phyloP scores from a whole-genome alignment of 805 yeast genomes.

The Candida arabinofermentans region DNA sequence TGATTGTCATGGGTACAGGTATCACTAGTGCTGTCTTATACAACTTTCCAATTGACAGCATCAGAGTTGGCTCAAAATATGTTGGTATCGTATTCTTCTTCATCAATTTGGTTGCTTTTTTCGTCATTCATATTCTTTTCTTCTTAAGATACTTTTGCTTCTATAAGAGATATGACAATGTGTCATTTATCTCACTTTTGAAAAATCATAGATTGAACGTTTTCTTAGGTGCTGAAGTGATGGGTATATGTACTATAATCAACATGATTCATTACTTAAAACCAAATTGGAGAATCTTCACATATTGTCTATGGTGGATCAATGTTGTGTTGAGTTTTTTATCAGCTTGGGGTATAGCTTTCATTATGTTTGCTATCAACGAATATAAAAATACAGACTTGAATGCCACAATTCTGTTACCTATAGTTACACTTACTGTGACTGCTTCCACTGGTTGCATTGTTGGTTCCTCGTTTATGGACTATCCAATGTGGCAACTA shows the following conservation, averaged over 20 bases:
- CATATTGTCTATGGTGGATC: slow-evolving; percentile 74
- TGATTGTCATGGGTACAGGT: slow-evolving; percentile 83
- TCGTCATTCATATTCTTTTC: slow-evolving; percentile 40
- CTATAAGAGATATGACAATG: slow-evolving; percentile 24
- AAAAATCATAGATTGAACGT: slow-evolving; percentile 46
- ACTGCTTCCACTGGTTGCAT: slow-evolving; percentile 66
- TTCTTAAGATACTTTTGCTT: slow-evolving; percentile 35
- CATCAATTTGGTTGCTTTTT: slow-evolving; percentile 45
- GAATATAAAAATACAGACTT: slow-evolving; percentile 36
- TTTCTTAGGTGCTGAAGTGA: slow-evolving; percentile 74
- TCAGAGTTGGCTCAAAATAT: slow-evolving; percentile 22
- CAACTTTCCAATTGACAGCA: slow-evolving; percentile 59
- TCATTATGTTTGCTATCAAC: slow-evolving; percentile 38
- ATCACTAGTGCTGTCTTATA: slow-evolving; percentile 60
- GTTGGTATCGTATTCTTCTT: slow-evolving; percentile 64
- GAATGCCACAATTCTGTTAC: slow-evolving; percentile 59
- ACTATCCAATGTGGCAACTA: slow-evolving; percentile 33
- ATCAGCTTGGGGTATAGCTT: slow-evolving; percentile 61
- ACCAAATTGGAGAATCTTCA: slow-evolving; percentile 41
- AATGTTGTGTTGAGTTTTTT: slow-evolving; percentile 49
- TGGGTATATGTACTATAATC: slow-evolving; percentile 71
- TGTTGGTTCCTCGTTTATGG: slow-evolving; percentile 37
- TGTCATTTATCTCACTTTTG: slow-evolving; percentile 27
- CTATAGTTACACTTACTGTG: slow-evolving; percentile 79
- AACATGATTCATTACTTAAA: slow-evolving; percentile 47